Percentiles rank a stretch among this genome's conserved stretches.
Conservation (phyloP, 2,329 filamentous ascomycete genomes). For the Colletotrichum siamense region DNA sequence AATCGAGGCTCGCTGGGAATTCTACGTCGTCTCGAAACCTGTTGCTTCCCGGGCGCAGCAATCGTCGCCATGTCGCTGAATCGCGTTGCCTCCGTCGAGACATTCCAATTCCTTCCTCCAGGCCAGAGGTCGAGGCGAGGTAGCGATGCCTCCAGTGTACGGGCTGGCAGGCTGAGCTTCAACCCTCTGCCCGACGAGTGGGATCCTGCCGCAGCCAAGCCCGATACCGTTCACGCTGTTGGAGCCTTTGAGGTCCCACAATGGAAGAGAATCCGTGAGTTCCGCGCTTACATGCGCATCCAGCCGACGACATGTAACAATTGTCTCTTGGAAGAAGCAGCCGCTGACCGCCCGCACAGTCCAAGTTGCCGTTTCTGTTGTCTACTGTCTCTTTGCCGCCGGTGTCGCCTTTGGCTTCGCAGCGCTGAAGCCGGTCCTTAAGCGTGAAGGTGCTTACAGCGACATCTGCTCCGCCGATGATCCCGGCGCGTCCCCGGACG, state of each 20-base stretch:
- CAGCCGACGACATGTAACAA: background rate
- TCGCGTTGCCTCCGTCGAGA: slow-evolving; percentile 58
- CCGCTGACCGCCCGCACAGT: slow-evolving; percentile 28
- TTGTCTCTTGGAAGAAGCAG: background rate
- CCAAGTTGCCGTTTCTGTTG: slow-evolving; percentile 41
- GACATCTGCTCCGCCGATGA: slow-evolving; percentile 57
- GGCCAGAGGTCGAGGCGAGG: slow-evolving; percentile 45
- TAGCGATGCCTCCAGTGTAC: slow-evolving; percentile 50
- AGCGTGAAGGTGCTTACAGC: slow-evolving; percentile 74
- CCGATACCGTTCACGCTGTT: slow-evolving; percentile 51
- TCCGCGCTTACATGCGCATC: background rate
- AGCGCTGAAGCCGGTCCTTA: slow-evolving; percentile 81
- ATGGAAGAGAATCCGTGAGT: slow-evolving; percentile 60
- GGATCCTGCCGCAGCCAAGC: slow-evolving; percentile 45
- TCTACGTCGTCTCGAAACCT: background rate
- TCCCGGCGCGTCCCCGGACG: slow-evolving; percentile 25
- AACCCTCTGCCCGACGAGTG: slow-evolving; percentile 60
- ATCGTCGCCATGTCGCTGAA: slow-evolving; percentile 54
- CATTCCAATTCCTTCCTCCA: slow-evolving; percentile 47
- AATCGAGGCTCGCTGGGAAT: background rate
- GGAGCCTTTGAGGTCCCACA: slow-evolving; percentile 59
- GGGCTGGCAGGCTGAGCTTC: slow-evolving; percentile 56
- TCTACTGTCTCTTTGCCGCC: slow-evolving; percentile 48
- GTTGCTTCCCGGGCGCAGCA: background rate
- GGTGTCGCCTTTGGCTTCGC: slow-evolving; percentile 87